Conservation (phyloP, 2,329 filamentous ascomycete species). For the Epichloe elymi region DNA sequence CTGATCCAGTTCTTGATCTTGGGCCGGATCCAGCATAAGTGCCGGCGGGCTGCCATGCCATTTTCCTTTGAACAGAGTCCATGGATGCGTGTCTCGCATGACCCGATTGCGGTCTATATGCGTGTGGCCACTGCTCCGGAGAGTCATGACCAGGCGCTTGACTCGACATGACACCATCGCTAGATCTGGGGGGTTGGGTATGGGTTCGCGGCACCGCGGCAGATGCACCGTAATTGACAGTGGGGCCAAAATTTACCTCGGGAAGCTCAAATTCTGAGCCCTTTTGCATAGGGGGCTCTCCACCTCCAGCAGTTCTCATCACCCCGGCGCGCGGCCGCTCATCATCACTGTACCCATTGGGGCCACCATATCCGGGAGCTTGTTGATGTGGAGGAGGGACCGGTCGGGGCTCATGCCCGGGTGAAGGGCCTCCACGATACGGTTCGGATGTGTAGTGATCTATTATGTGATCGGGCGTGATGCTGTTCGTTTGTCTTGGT, state of each 20-base stretch:
- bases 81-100: slow-evolving; percentile 35
- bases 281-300: slow-evolving; percentile 16
- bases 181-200: slow-evolving; percentile 12
- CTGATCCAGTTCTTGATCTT: not conserved
- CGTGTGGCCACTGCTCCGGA: slow-evolving; percentile 13
- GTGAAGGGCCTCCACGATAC: slow-evolving; percentile 10
- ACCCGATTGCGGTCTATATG: slow-evolving; percentile 12
- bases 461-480: slow-evolving; percentile 25
- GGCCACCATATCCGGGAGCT: slow-evolving; percentile 38
- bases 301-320: slow-evolving; percentile 61
- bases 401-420: slow-evolving; percentile 6
- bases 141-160: slow-evolving; percentile 19
- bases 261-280: slow-evolving; percentile 45
- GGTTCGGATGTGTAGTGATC: slow-evolving; percentile 23
- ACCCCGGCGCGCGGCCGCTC: slow-evolving; percentile 67
- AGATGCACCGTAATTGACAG: slow-evolving; percentile 47
- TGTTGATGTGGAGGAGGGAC: slow-evolving; percentile 11
- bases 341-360: slow-evolving; percentile 27
- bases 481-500: slow-evolving; percentile 14
- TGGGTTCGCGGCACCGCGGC: slow-evolving; percentile 19
- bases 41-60: slow-evolving; percentile 69
- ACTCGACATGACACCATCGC: not conserved
- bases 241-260: slow-evolving; percentile 74
- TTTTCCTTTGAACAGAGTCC: slow-evolving; percentile 47
- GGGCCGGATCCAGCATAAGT: slow-evolving; percentile 32